Base-by-base conservation (phyloP, 2,329 filamentous ascomycete genomes). In the Colletotrichum sp. region DNA sequence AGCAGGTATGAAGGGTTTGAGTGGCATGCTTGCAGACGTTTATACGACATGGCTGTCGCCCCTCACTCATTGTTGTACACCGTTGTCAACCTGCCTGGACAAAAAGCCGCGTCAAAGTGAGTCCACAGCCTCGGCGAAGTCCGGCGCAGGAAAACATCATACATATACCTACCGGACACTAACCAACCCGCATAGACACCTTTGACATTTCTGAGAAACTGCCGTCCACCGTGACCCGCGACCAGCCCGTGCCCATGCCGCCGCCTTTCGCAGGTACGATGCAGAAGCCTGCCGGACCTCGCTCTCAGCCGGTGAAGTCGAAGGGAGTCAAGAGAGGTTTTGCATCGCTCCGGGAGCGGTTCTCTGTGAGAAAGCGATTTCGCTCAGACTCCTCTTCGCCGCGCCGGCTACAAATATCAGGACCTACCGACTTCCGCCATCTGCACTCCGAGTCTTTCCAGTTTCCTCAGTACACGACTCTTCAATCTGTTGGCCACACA, bases 401-500 rank as follows among this genome's bases (percentile, higher is more conserved):
- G 80, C 90, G 88, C 82, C 86, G 89, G 82, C 88, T 89, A 81
- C 85, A 86, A 75, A 93, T 93, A 79, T 92, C 91, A 57, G 86
- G 86, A 25, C 91, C 91, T 5, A 88, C 88, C 64, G 86, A 93
- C 81, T 93, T 93, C 79, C 89, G 88, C 63, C 91, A 93, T 83
- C 79, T 93, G 65, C 84, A 89, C 71, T 89, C 88, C 22, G 86
- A 85, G 63, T 84, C 87, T n/a, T 85, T 85, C 72, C 85, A 86
- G 64, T 83, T 85, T 68, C 81, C 83, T 28, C 77, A 78, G 22
- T 75, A 78, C 55, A 57, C 63, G 39, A 84, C 67, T 79, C 69
- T 74, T 8, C 78, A 82, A 61, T 81, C 81, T 15, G 81, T 82
- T 63, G 73, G 73, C 16, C 70, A 71, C 12, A 52, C 73, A 9